These are phyloP conservation scores for Aspergillus campestris DNA, from an alignment of 495 filamentous ascomycete genomes.

Conservation along the genomic window DNA sequence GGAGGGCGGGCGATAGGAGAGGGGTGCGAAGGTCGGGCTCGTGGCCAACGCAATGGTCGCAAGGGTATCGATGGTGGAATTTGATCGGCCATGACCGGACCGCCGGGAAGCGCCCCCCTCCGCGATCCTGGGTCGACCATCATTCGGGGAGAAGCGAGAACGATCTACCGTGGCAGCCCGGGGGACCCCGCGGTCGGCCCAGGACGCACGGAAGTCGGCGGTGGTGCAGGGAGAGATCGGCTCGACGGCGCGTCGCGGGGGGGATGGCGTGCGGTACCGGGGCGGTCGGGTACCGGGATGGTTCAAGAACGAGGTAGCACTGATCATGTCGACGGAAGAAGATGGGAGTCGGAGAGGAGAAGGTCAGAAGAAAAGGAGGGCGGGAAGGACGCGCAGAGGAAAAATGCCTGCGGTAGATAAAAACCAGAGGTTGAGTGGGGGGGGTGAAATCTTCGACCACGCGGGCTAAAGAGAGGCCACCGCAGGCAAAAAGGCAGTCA, in stretches of 20 bases:
- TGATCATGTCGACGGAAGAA: constrained; percentile 29
- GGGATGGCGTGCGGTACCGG: constrained; percentile 47
- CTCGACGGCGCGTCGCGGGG: constrained; percentile 45
- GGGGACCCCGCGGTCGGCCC: constrained; percentile 24
- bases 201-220: constrained; percentile 23
- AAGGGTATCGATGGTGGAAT: constrained; percentile 45
- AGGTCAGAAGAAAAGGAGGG: constrained; percentile 4
- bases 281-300: constrained; percentile 34
- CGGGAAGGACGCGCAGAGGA: constrained; percentile 17
- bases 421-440: constrained; percentile 29
- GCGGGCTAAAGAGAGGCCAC: constrained; percentile 42
- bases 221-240: constrained; percentile 40
- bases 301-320: constrained; percentile 37
- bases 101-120: constrained; percentile 23
- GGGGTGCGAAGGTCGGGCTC: constrained; percentile 35
- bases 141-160: constrained; percentile 18
- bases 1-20: constrained; percentile 28
- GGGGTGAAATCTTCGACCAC: constrained; percentile 26
- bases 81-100: constrained; percentile 38
- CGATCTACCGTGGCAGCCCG: constrained; percentile 21
- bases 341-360: constrained; percentile 7
- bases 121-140: constrained; percentile 9
- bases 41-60: constrained; percentile 48
- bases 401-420: constrained; percentile 34
- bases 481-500: constrained; percentile 35